Evolutionary conservation across 2,329 filamentous ascomycete genomes (phyloP), one percentile per base, ranked within the genome.

Genomic region (Cytospora schulzeri): DNA sequence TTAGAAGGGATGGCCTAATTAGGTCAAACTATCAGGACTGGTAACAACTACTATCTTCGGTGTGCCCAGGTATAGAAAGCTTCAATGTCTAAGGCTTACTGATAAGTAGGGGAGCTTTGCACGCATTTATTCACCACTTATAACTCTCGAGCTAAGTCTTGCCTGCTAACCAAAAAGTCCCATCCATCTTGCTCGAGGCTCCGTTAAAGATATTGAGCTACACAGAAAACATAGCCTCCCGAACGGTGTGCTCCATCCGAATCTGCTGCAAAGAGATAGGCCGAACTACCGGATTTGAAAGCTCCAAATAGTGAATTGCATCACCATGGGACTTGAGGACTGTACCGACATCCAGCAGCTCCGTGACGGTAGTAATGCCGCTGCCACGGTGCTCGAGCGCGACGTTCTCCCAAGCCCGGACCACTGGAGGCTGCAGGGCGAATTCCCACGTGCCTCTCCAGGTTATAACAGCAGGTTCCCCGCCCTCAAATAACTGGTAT

Each of bases 191-290:
- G 12, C 31, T 33, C 31, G 6, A 33, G 31, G 31, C 31, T 33
- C 12, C 11, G 31, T 33, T 8, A 2, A 11, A 33, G 31, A 33
- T 8, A 33, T 8, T 7, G n/a, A 33, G 31, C 31, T 33, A 33
- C 31, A 33, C 11, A 11, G 5, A 2, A 8, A 8, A 11, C 6
- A 33, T 11, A 8, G 6, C 31, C 31, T 12, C 31, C 31, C 31
- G 31, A 65, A 65, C 65, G 51, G 68, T 69, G 56, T 74, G 70
- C 64, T 75, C 71, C 28, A 66, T 69, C 61, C 35, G 70, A 60
- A 76, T 76, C 68, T 76, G 74, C 67, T 70, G 68, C 60, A 76
- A 70, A 60, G 75, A 77, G 63, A 75, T 59, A 52, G 74, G 72
- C 60, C 73, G 71, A 69, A 76, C 71, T 19, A 72, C 70, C 69